Percentiles rank a stretch among this genome's conserved stretches.
phyloP scores from a whole-genome alignment of 306 rosid genomes.

The Luffa acutangula region DNA sequence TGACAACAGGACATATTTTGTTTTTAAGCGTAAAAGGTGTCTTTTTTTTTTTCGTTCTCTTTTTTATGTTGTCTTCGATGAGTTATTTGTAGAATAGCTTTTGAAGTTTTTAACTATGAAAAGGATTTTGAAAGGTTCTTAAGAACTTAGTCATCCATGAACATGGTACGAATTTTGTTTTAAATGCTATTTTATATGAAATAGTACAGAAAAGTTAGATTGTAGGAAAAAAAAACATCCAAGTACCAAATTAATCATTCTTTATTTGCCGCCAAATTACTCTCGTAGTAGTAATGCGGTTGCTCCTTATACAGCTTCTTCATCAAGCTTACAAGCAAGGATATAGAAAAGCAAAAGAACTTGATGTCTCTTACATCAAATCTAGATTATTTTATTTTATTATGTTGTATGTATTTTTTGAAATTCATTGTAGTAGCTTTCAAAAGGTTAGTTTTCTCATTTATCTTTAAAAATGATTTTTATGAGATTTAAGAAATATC shows the following conservation, averaged over 20 bases:
- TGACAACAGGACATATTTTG: not conserved
- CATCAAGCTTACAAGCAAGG: not conserved
- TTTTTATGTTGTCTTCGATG: not conserved
- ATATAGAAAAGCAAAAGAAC: not conserved
- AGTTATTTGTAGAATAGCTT: not conserved
- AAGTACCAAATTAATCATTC: not conserved
- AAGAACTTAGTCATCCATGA: not conserved
- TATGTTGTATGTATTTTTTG: not conserved
- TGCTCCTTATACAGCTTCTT: not conserved
- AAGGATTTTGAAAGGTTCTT: not conserved
- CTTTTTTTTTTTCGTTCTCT: not conserved
- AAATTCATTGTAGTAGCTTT: not conserved
- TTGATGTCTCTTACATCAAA: constrained; percentile 3
- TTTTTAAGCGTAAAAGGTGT: not conserved
- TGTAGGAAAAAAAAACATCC: not conserved
- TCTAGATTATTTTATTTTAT: not conserved
- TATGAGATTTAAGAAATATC: not conserved
- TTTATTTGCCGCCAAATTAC: not conserved
- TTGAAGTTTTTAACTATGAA: not conserved
- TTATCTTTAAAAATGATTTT: not conserved
- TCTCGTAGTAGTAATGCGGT: not conserved
- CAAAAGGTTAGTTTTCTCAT: not conserved
- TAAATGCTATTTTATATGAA: not conserved
- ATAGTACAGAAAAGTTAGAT: not conserved
- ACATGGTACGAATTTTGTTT: not conserved